These are phyloP conservation scores for Parsonsia alboflavescens DNA, from an alignment of 257 asterid genomes.

Conservation along the genomic window DNA sequence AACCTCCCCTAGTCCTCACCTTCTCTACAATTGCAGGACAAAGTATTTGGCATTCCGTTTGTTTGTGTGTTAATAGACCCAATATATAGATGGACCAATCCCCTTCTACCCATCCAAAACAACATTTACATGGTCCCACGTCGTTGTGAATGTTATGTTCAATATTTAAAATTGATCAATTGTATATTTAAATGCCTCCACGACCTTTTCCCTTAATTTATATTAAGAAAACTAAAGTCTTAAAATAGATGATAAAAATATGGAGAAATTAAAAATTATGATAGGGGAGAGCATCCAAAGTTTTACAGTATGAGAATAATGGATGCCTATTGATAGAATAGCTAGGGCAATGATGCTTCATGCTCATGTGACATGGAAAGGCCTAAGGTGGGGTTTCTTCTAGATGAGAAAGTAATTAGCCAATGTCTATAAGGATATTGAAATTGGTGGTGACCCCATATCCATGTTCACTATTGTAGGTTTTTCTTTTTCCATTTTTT, in stretches of 20 bases:
- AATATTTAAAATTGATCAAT: no score
- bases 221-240: no score
- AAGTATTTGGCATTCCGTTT: no score
- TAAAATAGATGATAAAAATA: no score
- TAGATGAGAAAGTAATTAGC: conserved; percentile 9
- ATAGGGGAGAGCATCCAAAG: conserved; percentile 22
- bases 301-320: conserved; percentile 10
- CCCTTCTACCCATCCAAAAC: no score
- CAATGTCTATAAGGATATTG: conserved; percentile 6
- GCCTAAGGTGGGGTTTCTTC: conserved; percentile 13
- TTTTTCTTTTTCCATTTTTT: not conserved
- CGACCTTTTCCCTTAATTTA: no score
- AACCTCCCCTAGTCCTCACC: not conserved
- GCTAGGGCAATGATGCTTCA: conserved; percentile 18
- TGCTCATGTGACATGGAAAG: conserved; percentile 15
- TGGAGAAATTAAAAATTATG: not conserved
- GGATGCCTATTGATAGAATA: conserved; percentile 13
- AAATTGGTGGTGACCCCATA: not conserved
- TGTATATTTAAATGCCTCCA: no score
- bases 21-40: not conserved
- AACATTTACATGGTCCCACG: no score
- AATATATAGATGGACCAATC: no score
- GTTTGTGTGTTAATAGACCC: no score
- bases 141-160: no score
- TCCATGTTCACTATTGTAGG: not conserved